Conservation (phyloP, 1,284 basidiomycete genomes). For the Ceratobasidium sp. region DNA sequence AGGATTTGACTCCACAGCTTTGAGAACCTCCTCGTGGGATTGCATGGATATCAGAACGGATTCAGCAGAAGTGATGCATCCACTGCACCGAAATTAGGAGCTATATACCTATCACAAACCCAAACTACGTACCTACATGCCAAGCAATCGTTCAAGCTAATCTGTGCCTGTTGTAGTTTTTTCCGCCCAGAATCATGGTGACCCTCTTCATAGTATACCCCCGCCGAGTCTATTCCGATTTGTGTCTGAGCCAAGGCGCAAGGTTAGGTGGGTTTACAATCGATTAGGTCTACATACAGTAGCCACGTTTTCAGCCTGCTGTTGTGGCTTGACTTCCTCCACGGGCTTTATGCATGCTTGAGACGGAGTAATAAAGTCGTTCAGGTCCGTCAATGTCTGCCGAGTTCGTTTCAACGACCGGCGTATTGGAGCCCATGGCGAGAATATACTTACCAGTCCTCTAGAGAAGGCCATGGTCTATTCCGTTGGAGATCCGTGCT, state of each 20-base stretch:
- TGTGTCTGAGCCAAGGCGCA: conserved; percentile 65
- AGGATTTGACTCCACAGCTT: conserved; percentile 68
- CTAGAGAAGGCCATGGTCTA: conserved; percentile 84
- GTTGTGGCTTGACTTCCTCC: conserved; percentile 59
- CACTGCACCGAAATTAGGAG: conserved; percentile 57
- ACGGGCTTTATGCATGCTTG: conserved; percentile 99
- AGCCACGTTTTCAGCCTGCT: conserved; percentile 47
- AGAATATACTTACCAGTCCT: conserved; percentile 68
- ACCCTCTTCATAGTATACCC: conserved; percentile 72
- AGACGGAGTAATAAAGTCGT: conserved; percentile 96
- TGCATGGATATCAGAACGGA: conserved; percentile 97
- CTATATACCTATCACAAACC: not conserved
- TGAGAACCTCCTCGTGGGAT: conserved; percentile 88
- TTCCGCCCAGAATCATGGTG: conserved; percentile 44
- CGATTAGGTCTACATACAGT: conserved; percentile 49
- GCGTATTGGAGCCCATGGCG: not conserved
- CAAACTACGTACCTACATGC: conserved; percentile 73
- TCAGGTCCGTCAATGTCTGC: conserved; percentile 89
- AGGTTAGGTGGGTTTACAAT: not conserved
- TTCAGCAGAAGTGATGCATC: conserved; percentile 98
- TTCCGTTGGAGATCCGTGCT: conserved; percentile 2
- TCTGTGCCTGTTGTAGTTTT: conserved; percentile 88
- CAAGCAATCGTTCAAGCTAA: conserved; percentile 93
- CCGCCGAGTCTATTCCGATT: conserved; percentile 81
- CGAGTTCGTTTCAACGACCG: conserved; percentile 1